These are phyloP conservation scores for Ichthyophthirius multifiliis DNA, from an alignment of 169 alveolate genomes.

Conservation along the genomic window DNA sequence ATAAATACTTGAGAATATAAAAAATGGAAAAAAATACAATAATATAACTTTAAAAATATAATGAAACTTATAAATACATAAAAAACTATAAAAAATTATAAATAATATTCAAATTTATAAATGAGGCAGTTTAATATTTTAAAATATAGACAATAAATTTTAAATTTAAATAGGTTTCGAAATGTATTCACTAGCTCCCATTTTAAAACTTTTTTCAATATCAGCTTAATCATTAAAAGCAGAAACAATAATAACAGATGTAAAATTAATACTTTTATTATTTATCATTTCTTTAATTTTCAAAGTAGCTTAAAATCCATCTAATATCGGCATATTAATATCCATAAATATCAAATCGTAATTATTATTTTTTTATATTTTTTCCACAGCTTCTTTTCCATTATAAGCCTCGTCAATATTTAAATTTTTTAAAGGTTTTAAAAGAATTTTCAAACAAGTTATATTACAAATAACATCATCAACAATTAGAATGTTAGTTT, in stretches of 20 bases:
- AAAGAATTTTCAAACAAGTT: constrained; percentile 9
- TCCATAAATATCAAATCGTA: neutral
- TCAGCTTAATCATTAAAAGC: neutral
- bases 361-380: neutral
- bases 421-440: constrained; percentile 1
- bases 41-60: too few relatives aligned
- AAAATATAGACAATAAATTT: too few relatives aligned
- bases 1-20: too few relatives aligned
- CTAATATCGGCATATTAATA: neutral
- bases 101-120: too few relatives aligned
- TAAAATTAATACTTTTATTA: too few relatives aligned
- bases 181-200: constrained; percentile 1
- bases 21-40: too few relatives aligned
- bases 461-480: constrained; percentile 44
- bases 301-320: neutral
- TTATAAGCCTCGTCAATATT: constrained; percentile 35
- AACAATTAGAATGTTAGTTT: constrained; percentile 34
- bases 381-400: constrained; percentile 26
- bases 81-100: too few relatives aligned
- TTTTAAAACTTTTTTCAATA: neutral
- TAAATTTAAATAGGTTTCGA: neutral
- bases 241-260: neutral
- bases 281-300: neutral
- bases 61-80: too few relatives aligned
- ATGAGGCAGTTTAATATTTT: too few relatives aligned